Evolutionary conservation across 1,284 basidiomycete species (phyloP), one percentile per base, ranked within the genome.

Genomic region (Naganishia albida): DNA sequence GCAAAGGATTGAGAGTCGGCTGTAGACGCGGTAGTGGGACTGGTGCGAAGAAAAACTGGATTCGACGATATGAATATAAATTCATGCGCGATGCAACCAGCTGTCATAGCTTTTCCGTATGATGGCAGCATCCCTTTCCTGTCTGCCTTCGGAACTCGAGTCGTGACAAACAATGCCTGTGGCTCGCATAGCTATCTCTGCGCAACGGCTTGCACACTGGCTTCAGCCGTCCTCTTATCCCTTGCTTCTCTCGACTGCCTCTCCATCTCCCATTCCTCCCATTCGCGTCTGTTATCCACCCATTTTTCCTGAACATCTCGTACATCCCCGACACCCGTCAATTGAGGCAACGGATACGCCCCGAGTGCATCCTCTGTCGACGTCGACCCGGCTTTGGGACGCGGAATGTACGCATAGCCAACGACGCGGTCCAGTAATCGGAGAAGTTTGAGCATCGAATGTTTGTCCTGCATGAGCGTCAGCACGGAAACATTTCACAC

Each of bases 271-370:
- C 81, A 87, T 44, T 85, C 87, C 75, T 93, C 90, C 78, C 86
- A 93, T 55, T 85, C 84, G 40, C 90, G 88, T 66, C 82, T 83
- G 7, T 86, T 85, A 71, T 93, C 89, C 23, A 92, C 78, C 91
- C 91, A 95, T 44, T 92, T 82, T 74, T 95, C 92, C 75, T 96
- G 92, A 3, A 93, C 85, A 72, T 93, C 91, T 28, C 85, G 81
- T 15, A 90, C 82, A 70, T 90, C 86, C 51, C 83, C 83, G 1
- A 75, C 73, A 68, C 39, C 82, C 81, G 1, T 82, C 78, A 2
- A 85, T 85, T 16, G 80, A 60, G 88, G 76, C 77, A 0, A 86
- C 86, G 10, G 83, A 82, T 2, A 88, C 89, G 34, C 83, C 85
- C 38, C 34, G 30, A 60, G 43, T 6, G 44, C 56, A 20, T 60